Evolutionary conservation across 2,329 filamentous ascomycete genomes (phyloP).

Genomic region (Aspergillus phoenicis): DNA sequence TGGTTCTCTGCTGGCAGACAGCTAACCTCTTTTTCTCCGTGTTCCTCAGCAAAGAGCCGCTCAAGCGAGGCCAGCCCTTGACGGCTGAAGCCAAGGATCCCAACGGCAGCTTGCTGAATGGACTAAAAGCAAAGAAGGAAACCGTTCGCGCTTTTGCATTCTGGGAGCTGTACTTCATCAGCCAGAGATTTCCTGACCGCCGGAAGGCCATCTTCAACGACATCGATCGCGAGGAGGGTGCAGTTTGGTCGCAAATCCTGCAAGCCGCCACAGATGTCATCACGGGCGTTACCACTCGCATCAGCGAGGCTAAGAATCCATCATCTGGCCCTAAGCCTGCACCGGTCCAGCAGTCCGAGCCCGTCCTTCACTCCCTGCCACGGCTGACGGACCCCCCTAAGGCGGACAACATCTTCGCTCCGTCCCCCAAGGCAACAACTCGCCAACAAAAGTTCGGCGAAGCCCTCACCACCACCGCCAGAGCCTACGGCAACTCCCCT

Average conservation of each 20-base stretch:
- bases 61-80: slow-evolving; percentile 82
- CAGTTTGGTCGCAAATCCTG: slow-evolving; percentile 80
- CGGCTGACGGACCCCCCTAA: slow-evolving; percentile 53
- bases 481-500: slow-evolving; percentile 49
- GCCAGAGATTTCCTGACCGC: slow-evolving; percentile 71
- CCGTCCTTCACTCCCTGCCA: slow-evolving; percentile 50
- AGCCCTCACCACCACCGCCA: slow-evolving; percentile 49
- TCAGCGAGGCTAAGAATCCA: slow-evolving; percentile 63
- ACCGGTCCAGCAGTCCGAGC: slow-evolving; percentile 48
- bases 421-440: slow-evolving; percentile 40
- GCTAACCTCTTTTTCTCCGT: slow-evolving; percentile 76
- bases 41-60: slow-evolving; percentile 77
- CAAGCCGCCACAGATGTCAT: slow-evolving; percentile 70
- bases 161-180: slow-evolving; percentile 85
- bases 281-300: slow-evolving; percentile 66
- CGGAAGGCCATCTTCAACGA: slow-evolving; percentile 83
- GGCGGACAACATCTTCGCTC: slow-evolving; percentile 51
- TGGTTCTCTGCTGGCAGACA: slow-evolving; percentile 74
- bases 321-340: slow-evolving; percentile 34
- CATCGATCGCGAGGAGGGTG: slow-evolving; percentile 77
- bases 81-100: slow-evolving; percentile 86
- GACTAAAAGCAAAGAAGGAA: slow-evolving; percentile 80
- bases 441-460: slow-evolving; percentile 41
- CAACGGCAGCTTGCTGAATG: slow-evolving; percentile 84
- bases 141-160: slow-evolving; percentile 80